phyloP scores from a whole-genome alignment of 106 monocot genomes.

The Acorus calamus region DNA sequence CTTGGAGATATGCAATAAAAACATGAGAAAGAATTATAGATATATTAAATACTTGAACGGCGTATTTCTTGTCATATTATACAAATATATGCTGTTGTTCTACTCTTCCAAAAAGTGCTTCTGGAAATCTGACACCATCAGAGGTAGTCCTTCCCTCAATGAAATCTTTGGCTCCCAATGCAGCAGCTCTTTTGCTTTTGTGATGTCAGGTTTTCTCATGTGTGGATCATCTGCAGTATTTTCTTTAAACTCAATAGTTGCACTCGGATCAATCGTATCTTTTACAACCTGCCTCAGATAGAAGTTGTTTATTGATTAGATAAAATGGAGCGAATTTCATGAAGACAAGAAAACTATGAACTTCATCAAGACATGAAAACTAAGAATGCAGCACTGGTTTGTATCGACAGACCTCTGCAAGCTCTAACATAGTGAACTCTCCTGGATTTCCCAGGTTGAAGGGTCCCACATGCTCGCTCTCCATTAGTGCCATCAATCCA shows the following conservation, averaged over 20 bases:
- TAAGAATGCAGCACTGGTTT: not conserved
- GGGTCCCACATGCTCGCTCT: constrained; percentile 55
- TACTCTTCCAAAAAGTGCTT: constrained; percentile 35
- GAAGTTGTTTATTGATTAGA: not conserved
- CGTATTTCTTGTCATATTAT: too few species aligned
- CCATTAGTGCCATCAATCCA: constrained; percentile 58
- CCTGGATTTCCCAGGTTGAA: constrained; percentile 68
- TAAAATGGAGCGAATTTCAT: not conserved
- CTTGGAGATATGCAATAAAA: too few species aligned
- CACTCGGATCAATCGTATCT: constrained; percentile 63
- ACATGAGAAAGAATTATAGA: too few species aligned
- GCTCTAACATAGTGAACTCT: constrained; percentile 80
- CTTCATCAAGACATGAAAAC: not conserved
- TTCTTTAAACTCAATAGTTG: constrained; percentile 61
- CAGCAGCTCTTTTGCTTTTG: constrained; percentile 58
- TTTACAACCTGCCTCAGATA: constrained; percentile 47
- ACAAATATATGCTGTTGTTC: too few species aligned
- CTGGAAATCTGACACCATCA: constrained; percentile 74
- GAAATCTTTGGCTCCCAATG: constrained; percentile 83
- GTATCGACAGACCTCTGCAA: constrained; percentile 47
- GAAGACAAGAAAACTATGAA: too few species aligned
- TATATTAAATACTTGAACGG: too few species aligned
- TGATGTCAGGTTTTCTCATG: constrained; percentile 80
- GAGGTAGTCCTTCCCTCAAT: constrained; percentile 60
- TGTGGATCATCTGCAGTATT: constrained; percentile 89